phyloP scores from a whole-genome alignment of 2,329 filamentous ascomycete species.

The Phialophora verrucosa region DNA sequence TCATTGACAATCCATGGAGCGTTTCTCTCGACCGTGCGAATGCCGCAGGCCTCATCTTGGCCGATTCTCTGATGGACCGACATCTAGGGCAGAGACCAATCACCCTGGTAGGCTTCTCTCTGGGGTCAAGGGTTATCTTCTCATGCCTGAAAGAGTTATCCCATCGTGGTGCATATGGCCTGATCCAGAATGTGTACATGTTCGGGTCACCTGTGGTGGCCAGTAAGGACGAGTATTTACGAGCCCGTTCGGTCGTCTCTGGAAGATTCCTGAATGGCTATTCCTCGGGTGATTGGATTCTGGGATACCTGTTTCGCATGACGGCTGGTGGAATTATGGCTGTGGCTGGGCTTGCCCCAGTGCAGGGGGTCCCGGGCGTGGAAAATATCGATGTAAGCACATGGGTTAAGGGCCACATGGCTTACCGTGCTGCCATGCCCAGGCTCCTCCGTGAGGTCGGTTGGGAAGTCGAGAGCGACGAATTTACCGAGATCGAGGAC shows the following conservation, averaged over 20 bases:
- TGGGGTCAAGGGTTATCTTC: slow-evolving; percentile 91
- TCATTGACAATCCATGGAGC: slow-evolving; percentile 98
- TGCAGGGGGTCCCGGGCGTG: slow-evolving; percentile 76
- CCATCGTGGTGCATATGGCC: slow-evolving; percentile 78
- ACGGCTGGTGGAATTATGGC: slow-evolving; percentile 90
- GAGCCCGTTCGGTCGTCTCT: slow-evolving; percentile 79
- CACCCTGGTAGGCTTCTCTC: slow-evolving; percentile 91
- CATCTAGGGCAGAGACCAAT: slow-evolving; percentile 90
- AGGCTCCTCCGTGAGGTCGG: slow-evolving; percentile 83
- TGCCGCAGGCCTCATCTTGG: slow-evolving; percentile 86
- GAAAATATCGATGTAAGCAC: slow-evolving; percentile 91
- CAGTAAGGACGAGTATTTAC: slow-evolving; percentile 86
- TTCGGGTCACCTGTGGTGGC: slow-evolving; percentile 92
- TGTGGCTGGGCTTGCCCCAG: slow-evolving; percentile 79
- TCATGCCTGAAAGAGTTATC: slow-evolving; percentile 87
- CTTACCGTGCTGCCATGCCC: slow-evolving; percentile 92
- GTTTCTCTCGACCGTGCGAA: slow-evolving; percentile 93
- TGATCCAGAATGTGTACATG: slow-evolving; percentile 93
- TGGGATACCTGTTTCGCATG: slow-evolving; percentile 92
- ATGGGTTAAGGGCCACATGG: slow-evolving; percentile 90
- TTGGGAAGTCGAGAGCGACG: slow-evolving; percentile 89
- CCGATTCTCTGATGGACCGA: slow-evolving; percentile 89
- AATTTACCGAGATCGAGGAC: slow-evolving; percentile 96
- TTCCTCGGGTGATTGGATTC: slow-evolving; percentile 94
- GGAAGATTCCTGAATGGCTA: slow-evolving; percentile 97